Evolutionary conservation across 2,329 filamentous ascomycete species (phyloP), one percentile per base, ranked within the genome.

Genomic region (Alternaria sp.): DNA sequence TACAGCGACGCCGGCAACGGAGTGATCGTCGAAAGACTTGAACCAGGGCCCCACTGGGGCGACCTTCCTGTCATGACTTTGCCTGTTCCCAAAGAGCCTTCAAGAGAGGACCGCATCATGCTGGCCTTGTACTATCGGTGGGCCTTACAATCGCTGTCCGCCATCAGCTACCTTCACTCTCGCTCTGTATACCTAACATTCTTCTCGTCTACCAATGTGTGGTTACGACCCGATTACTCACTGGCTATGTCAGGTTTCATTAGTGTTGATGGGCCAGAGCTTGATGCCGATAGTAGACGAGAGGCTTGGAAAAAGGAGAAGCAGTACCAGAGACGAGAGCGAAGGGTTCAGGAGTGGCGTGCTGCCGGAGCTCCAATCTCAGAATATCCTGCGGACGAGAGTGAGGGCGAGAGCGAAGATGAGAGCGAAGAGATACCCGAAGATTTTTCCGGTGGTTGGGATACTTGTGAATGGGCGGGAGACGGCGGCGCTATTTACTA

Each of bases 41-140:
- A 2, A 9, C 63, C 63, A n/a, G 63, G 63, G 1, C 51, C 60
- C 3, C 26, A 54, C n/a, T 15, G 28, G 13, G 25, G 23, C 3
- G n/a, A 10, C 15, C 28, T 65, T 12, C 59, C 59, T 21, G 55
- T 30, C 4, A 62, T 65, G 55, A 57, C 59, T 6, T 4, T 59
- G 9, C 63, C 63, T 40, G 12, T 59, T 2, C 26, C 32, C 1
- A 3, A 40, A 32, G 12, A 46, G 8, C 40, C 21, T 12, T 59
- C 46, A 3, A 43, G 45, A 46, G 40, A 54, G 4, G 60, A 65
- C 6, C 43, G 15, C 28, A 7, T 59, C 9, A 62, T 67, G 54
- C 15, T 67, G 28, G 57, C 44, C 5, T 6, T 67, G 13, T 67
- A 62, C 9, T 67, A 62, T 13, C 64, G 61, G 2, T 67, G 64